Percentiles rank a stretch among this genome's conserved stretches.
These are phyloP conservation scores for Solanum dulcamara DNA, from an alignment of 257 asterid genomes.

Conservation along the genomic window DNA sequence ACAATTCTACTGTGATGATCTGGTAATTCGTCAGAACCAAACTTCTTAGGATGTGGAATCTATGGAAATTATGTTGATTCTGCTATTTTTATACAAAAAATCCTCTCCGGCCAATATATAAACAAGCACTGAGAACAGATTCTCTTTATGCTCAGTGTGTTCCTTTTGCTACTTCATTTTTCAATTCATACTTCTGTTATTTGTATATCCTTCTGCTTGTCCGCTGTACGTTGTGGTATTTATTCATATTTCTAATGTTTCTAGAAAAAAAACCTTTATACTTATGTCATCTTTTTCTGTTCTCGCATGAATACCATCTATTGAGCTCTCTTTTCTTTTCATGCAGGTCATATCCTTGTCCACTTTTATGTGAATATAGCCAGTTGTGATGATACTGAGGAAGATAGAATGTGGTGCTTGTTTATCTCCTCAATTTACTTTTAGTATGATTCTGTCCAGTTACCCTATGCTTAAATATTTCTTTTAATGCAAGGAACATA, in stretches of 20 bases:
- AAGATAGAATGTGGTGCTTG: not conserved
- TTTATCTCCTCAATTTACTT: not conserved
- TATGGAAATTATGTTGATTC: not conserved
- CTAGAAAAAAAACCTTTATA: not conserved
- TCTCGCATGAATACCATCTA: not conserved
- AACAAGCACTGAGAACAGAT: not conserved
- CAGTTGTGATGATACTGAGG: not conserved
- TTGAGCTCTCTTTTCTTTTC: conserved; percentile 9
- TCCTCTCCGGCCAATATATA: not conserved
- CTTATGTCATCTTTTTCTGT: not conserved
- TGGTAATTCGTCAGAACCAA: not conserved
- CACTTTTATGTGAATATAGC: not conserved
- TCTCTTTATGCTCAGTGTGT: not conserved
- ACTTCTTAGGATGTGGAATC: not conserved
- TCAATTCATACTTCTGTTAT: not conserved
- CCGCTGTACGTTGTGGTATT: not conserved
- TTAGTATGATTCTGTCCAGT: not conserved
- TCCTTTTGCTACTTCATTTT: not conserved
- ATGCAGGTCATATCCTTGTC: conserved; percentile 94
- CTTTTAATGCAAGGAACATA: not conserved
- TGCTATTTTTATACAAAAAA: not conserved
- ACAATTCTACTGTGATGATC: not conserved
- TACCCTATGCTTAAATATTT: not conserved
- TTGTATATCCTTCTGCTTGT: not conserved
- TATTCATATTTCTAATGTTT: not conserved